Base-by-base conservation (phyloP, 2,329 filamentous ascomycete genomes). In the Ceratocystis cubensis region DNA sequence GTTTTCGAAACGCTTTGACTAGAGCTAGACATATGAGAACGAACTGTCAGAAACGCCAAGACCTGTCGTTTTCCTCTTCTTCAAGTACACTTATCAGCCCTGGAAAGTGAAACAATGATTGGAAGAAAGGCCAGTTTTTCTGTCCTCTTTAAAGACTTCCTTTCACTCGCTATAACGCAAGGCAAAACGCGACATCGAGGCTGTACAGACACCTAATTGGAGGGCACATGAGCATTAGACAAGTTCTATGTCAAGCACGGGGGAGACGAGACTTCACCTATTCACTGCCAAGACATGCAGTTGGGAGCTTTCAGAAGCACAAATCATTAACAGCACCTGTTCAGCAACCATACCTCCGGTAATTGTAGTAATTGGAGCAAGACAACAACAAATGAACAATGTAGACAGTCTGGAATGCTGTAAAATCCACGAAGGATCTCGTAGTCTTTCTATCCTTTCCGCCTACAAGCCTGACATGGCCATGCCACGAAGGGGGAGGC, bases 31-130 rank as follows among this genome's bases (percentile, higher is more conserved):
- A 53, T 10, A 53, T 13, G 22, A 8, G 8, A 25, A 53, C 2
- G 5, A 25, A 53, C 56, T 37, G 56, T 37, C 56, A 59, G 56
- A 59, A 59, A 20, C 28, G 56, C 56, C 56, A 59, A 59, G 56
- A 59, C 28, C 17, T 53, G 48, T 28, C 48, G 6, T 37, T 59
- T 59, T 13, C 20, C 56, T 37, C 22, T 25, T n/a, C 17, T 25
- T n/a, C 17, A 17, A 59, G 30, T 59, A 20, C 25, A 28, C 3
- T 28, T 17, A 25, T 15, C 48, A 28, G 25, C 48, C 22, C 10
- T 59, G 20, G 28, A 5, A n/a, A 59, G 56, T 37, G 28, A 59
- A 59, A 59, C 56, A 41, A 15, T 15, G 10, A 33, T 8, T n/a
- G 13, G 28, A 28, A 10, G n/a, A 37, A 59, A 30, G n/a, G 28